Evolutionary conservation across 163 green algal species (phyloP).

Genomic region (Scenedesmus sp.): DNA sequence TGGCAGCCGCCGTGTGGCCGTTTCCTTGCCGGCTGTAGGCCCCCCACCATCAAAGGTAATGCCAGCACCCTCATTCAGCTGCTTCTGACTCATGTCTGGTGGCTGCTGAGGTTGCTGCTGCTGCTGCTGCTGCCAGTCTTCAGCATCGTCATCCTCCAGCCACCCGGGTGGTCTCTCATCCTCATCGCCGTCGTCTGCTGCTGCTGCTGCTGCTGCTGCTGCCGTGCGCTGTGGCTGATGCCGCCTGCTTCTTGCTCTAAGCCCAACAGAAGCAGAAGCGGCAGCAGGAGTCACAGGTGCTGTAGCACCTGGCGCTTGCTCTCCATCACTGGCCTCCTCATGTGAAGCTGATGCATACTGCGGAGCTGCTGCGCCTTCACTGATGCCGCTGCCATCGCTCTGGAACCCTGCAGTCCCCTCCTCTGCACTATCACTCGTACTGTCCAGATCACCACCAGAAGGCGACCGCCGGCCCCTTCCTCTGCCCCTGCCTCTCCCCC

Average conservation of each 20-base stretch:
- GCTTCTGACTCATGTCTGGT: background rate
- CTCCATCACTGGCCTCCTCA: background rate
- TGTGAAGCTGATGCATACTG: background rate
- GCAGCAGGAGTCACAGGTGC: background rate
- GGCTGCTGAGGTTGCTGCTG: background rate
- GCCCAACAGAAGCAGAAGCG: background rate
- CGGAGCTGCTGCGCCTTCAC: background rate
- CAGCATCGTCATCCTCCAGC: background rate
- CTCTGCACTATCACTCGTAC: background rate
- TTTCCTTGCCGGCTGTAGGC: background rate
- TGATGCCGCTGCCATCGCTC: background rate
- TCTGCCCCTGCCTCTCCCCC: background rate
- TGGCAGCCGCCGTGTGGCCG: background rate
- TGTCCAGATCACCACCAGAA: background rate
- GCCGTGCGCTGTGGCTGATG: background rate
- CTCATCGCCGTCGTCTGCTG: background rate
- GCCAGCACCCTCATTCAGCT: background rate
- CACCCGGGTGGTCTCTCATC: background rate
- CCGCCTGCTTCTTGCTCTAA: background rate
- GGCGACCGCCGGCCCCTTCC: background rate
- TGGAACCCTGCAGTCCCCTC: background rate
- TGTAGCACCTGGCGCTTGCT: background rate
- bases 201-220: background rate
- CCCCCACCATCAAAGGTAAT: background rate
- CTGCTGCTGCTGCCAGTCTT: background rate